Conservation (phyloP, 768 basidiomycete genomes). For the Boletus eberwhitei region DNA sequence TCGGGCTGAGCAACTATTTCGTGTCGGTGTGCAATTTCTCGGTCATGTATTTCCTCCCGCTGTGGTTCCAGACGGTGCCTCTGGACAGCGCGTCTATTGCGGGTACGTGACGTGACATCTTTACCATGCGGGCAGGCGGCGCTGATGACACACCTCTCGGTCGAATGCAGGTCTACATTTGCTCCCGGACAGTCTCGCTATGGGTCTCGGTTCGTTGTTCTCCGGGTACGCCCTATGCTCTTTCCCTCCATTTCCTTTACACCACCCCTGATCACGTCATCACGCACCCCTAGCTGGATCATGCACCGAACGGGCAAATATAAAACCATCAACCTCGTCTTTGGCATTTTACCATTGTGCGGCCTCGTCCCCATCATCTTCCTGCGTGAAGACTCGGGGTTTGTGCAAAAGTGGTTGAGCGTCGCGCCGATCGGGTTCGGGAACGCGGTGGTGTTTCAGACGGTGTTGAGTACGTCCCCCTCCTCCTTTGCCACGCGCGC, state of each 20-base stretch:
- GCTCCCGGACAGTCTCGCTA: slow-evolving; percentile 47
- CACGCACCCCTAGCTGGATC: slow-evolving; percentile 32
- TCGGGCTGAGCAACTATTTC: slow-evolving; percentile 67
- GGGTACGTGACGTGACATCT: slow-evolving; percentile 32
- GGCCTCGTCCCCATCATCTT: slow-evolving; percentile 38
- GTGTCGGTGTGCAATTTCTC: slow-evolving; percentile 74
- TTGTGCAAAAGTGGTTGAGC: slow-evolving; percentile 20
- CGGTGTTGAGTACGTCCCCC: slow-evolving; percentile 11
- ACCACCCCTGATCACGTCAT: background rate
- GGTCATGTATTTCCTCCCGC: slow-evolving; percentile 73
- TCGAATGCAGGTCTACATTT: slow-evolving; percentile 40
- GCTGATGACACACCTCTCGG: background rate
- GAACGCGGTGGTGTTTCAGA: slow-evolving; percentile 19
- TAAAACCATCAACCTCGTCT: slow-evolving; percentile 43
- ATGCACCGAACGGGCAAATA: slow-evolving; percentile 54
- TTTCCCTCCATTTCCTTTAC: background rate
- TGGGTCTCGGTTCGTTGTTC: slow-evolving; percentile 50
- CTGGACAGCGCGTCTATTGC: slow-evolving; percentile 64
- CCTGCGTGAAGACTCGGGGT: slow-evolving; percentile 21
- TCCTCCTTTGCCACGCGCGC: no score
- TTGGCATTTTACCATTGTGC: slow-evolving; percentile 47
- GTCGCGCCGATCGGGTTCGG: slow-evolving; percentile 18
- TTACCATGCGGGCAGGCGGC: background rate
- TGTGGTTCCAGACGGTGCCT: slow-evolving; percentile 80
- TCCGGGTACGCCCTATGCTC: slow-evolving; percentile 35